Base-by-base conservation (phyloP, 495 filamentous ascomycete species). In the Thozetella sp. region DNA sequence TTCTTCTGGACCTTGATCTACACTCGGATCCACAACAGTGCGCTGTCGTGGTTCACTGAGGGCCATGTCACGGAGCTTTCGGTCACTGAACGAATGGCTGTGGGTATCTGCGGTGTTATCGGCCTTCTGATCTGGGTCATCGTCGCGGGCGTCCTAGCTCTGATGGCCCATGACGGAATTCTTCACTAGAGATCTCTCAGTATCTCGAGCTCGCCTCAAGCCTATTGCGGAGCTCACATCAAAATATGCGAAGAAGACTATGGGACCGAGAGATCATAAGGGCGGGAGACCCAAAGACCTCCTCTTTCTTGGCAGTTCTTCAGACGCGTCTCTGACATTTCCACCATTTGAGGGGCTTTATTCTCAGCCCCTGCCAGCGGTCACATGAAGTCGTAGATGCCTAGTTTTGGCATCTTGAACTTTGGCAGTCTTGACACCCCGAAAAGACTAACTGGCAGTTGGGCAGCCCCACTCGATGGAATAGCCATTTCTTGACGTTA, bases 1-100 rank as follows among this genome's bases (percentile, higher is more conserved):
- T 30, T 57, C 17, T 48, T 48, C 43, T 48, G 43, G 43, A 48
- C 43, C 20, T 48, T 48, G n/a, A 20, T 48, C 4, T 48, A 48
- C n/a, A 48, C 43, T 20, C 43, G 43, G 11, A 48, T 48, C 43
- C 43, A 48, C 43, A n/a, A 19, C 43, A 9, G 20, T 3, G 43
- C 43, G 43, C 43, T 48, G 43, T 48, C 43, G 11, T 48, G 43
- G 43, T 48, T 13, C 43, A 48, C 43, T 20, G 12, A 10, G 4
- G 43, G 43, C n/a, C 43, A 48, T 10, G 43, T 19, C 4, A 48
- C 12, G n/a, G 43, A 48, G 6, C n/a, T 48, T n/a, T 10, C 43
- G 4, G 43, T 11, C 9, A 48, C 12, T 3, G 43, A 48, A n/a
- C 9, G n/a, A 19, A 48, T 20, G 43, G n/a, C n/a, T n/a, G n/a